A percentile compares a stretch with the other conserved stretches of the same genome.
Conservation (phyloP, 306 rosid genomes). For the Acacia confusa region DNA sequence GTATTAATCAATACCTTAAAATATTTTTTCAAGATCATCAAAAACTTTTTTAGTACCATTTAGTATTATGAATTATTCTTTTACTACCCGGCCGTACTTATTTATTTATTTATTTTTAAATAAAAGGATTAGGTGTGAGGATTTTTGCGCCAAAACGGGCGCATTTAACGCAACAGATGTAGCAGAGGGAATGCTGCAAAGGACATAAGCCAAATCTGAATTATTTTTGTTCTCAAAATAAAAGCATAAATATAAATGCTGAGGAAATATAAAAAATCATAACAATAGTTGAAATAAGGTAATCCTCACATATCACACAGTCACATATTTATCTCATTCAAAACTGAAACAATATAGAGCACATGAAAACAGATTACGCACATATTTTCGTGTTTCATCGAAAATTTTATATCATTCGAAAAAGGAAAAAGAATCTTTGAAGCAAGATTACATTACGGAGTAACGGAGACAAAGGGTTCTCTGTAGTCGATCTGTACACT, state of each 20-base stretch:
- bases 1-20: no score
- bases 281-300: neutral
- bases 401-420: neutral
- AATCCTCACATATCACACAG: neutral
- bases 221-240: slow-evolving; percentile 35
- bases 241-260: neutral
- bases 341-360: neutral
- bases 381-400: neutral
- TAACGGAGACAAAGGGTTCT: neutral
- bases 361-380: neutral
- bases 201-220: no score
- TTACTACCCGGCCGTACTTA: no score
- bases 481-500: neutral
- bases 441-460: neutral
- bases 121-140: no score
- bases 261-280: neutral
- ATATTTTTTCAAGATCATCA: no score
- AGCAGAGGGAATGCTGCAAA: no score
- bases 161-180: no score
- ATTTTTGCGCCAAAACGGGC: no score
- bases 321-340: neutral
- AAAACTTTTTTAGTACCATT: no score
- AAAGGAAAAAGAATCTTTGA: slow-evolving; percentile 1
- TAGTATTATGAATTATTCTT: no score
- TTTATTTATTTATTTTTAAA: no score